Conservation (phyloP, 208 protist genomes). For the Leishmania amazonensis region DNA sequence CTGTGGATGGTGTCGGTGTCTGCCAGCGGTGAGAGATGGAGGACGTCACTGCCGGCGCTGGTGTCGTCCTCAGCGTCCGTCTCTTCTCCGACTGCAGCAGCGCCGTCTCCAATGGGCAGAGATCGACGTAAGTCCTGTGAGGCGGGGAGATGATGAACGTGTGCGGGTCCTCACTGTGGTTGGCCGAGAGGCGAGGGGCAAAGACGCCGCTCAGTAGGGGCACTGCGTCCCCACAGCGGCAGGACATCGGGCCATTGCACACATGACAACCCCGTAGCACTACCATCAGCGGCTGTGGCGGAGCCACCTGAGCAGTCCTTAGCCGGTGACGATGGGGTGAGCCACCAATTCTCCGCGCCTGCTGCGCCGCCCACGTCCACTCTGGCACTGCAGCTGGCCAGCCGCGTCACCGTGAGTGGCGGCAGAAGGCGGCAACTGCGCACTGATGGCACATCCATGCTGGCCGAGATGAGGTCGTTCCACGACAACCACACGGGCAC, state of each 20-base stretch:
- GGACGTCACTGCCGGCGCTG: neutral
- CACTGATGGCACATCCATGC: conserved; percentile 39
- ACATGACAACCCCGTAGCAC: conserved; percentile 15
- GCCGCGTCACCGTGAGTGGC: conserved; percentile 3
- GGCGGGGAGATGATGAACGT: conserved; percentile 33
- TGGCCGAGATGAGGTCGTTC: conserved; percentile 34
- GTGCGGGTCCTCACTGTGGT: conserved; percentile 24
- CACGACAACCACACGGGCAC: conserved; percentile 38
- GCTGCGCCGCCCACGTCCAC: neutral
- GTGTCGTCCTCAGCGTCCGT: neutral
- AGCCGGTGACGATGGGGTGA: neutral
- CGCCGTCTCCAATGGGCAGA: conserved; percentile 11
- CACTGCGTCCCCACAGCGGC: conserved; percentile 24
- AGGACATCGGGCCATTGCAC: conserved; percentile 16
- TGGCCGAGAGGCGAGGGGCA: conserved; percentile 15
- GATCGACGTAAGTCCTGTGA: conserved; percentile 26
- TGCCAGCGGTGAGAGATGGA: conserved; percentile 29
- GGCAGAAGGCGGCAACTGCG: conserved; percentile 32
- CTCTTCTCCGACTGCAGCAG: neutral
- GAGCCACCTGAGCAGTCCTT: neutral
- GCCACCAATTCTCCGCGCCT: conserved; percentile 7
- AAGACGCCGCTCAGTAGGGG: conserved; percentile 14
- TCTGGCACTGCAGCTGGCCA: neutral
- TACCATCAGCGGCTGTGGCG: neutral
- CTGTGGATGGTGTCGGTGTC: conserved; percentile 38